Conservation (phyloP, 2,329 filamentous ascomycete genomes). For the Cercospora zeae-maydis region DNA sequence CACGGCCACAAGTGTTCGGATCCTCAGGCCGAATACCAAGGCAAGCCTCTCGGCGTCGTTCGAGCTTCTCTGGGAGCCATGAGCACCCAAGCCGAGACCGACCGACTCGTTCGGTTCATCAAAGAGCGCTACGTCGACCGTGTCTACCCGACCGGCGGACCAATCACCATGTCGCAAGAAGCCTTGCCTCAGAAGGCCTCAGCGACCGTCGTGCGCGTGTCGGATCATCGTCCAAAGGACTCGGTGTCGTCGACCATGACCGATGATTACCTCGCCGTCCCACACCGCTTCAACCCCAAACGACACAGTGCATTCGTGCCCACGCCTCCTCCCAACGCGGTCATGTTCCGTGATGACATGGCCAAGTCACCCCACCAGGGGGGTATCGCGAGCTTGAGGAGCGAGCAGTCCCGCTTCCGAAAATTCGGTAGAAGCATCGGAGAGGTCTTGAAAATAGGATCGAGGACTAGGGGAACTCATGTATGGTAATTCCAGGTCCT, state of each 20-base stretch:
- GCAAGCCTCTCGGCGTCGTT: constrained; percentile 84
- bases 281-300: not conserved
- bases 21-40: constrained; percentile 72
- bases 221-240: constrained; percentile 9
- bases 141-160: constrained; percentile 9
- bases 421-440: constrained; percentile 19
- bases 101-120: constrained; percentile 55
- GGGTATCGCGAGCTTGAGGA: constrained; percentile 16
- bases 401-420: constrained; percentile 6
- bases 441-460: constrained; percentile 12
- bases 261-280: not conserved
- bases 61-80: constrained; percentile 83
- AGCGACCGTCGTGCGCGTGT: constrained; percentile 12
- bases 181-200: constrained; percentile 15
- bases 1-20: constrained; percentile 78
- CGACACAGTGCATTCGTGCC: not conserved
- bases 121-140: constrained; percentile 26
- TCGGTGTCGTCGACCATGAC: not conserved
- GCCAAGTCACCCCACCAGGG: not conserved
- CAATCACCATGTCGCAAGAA: constrained; percentile 14
- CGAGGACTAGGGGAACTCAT: constrained; percentile 1
- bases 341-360: not conserved
- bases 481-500: not conserved
- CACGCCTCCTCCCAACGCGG: constrained; percentile 9
- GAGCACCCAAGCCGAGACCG: constrained; percentile 72